A percentile compares a stretch with the other conserved stretches of the same genome.
Evolutionary conservation across 1,284 basidiomycete genomes (phyloP).

Genomic region (Ustilago crameri): DNA sequence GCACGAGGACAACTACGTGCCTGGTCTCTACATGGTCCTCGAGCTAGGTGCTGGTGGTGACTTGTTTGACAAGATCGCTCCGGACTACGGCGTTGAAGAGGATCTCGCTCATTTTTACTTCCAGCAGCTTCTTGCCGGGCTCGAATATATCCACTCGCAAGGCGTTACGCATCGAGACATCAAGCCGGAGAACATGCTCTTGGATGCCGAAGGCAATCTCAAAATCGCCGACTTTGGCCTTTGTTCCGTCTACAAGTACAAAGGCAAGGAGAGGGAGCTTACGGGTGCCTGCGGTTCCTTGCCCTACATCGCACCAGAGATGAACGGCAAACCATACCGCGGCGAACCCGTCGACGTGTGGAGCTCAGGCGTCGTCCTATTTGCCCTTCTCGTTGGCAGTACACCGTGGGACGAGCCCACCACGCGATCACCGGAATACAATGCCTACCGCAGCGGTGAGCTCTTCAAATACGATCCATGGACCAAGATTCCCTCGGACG

Average conservation of each 20-base stretch:
- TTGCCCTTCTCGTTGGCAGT: slow-evolving; percentile 89
- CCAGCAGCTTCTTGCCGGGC: slow-evolving; percentile 83
- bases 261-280: slow-evolving; percentile 76
- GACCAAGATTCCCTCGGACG: slow-evolving; percentile 76
- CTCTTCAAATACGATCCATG: slow-evolving; percentile 81
- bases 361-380: slow-evolving; percentile 96
- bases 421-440: slow-evolving; percentile 79
- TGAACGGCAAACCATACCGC: slow-evolving; percentile 74
- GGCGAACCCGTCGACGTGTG: slow-evolving; percentile 93
- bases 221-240: slow-evolving; percentile 97
- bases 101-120: slow-evolving; percentile 93
- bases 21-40: slow-evolving; percentile 85
- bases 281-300: slow-evolving; percentile 82
- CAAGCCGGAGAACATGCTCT: slow-evolving; percentile 70
- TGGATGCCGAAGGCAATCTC: slow-evolving; percentile 74
- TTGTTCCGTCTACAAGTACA: slow-evolving; percentile 89
- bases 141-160: slow-evolving; percentile 79
- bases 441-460: slow-evolving; percentile 79
- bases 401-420: slow-evolving; percentile 99
- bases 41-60: slow-evolving; percentile 94
- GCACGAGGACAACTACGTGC: slow-evolving; percentile 58
- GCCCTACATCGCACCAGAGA: slow-evolving; percentile 92
- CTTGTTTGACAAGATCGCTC: slow-evolving; percentile 93
- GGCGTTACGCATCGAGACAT: slow-evolving; percentile 70
- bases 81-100: slow-evolving; percentile 86